Percentiles rank a stretch among this genome's conserved stretches.
Evolutionary conservation across 225 moss, liverwort and hornwort genomes (phyloP).

Genomic region (Marchantia polymorpha): DNA sequence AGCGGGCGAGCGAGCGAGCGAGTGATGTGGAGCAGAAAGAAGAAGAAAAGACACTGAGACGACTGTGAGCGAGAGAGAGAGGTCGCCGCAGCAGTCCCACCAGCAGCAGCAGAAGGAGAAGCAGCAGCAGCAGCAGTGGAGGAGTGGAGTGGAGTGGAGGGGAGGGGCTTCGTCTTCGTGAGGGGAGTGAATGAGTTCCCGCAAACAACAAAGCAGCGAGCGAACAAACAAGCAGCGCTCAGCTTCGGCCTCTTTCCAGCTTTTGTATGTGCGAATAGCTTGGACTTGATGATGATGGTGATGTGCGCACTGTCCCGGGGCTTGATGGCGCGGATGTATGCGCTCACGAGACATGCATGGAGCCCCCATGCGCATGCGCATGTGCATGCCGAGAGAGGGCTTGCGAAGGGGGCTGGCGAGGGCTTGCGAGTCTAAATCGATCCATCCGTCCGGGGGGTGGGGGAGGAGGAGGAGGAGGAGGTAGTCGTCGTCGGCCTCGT

Average conservation of each 20-base stretch:
- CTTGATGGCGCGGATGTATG: neutral
- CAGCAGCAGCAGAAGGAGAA: neutral
- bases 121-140: neutral
- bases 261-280: constrained; percentile 6
- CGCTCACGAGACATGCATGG: neutral
- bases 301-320: neutral
- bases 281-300: neutral
- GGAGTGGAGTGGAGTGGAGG: neutral
- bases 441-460: neutral
- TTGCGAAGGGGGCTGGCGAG: neutral
- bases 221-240: constrained; percentile 6
- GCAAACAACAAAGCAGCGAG: neutral
- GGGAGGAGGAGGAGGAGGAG: too few species aligned
- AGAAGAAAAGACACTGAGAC: neutral
- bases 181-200: neutral
- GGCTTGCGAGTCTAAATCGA: neutral
- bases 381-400: neutral
- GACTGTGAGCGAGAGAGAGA: neutral
- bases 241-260: neutral
- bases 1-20: neutral
- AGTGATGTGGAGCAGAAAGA: neutral
- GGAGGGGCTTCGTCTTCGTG: neutral
- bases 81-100: neutral
- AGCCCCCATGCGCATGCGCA: neutral
- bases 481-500: neutral